A percentile compares a stretch with the other conserved stretches of the same genome.
Evolutionary conservation across 2,329 filamentous ascomycete genomes (phyloP).

Genomic region (Diplocarpon rosae): DNA sequence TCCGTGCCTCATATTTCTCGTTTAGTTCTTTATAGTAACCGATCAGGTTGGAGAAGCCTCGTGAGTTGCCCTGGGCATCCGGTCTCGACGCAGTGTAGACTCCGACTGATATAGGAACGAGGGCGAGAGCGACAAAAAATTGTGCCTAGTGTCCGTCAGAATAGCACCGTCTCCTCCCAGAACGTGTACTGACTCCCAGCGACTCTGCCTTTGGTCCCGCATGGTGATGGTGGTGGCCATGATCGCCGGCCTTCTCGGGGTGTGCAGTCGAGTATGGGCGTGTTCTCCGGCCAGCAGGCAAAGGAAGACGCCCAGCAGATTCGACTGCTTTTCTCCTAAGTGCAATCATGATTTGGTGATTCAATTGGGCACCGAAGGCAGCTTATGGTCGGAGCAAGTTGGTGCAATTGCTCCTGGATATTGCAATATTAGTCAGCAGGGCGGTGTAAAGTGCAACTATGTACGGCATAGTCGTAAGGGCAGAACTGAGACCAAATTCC

Average conservation of each 20-base stretch:
- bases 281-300: constrained; percentile 9
- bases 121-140: constrained; percentile 36
- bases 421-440: constrained; percentile 7
- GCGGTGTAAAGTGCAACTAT: background rate
- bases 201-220: constrained; percentile 34
- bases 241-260: constrained; percentile 16
- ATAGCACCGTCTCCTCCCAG: constrained; percentile 1
- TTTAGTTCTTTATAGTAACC: constrained; percentile 45
- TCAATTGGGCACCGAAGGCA: constrained; percentile 23
- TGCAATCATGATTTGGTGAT: constrained; percentile 25
- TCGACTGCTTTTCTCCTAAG: constrained; percentile 25
- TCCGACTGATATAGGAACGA: constrained; percentile 34
- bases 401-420: constrained; percentile 1
- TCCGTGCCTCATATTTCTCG: constrained; percentile 42
- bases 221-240: constrained; percentile 26
- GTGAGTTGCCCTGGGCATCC: constrained; percentile 28
- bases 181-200: constrained; percentile 36
- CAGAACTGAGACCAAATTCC: background rate
- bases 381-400: too few species aligned
- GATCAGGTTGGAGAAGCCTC: constrained; percentile 39
- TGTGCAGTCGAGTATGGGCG: constrained; percentile 18
- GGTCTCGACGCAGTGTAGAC: constrained; percentile 35
- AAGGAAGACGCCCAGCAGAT: constrained; percentile 19
- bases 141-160: constrained; percentile 29
- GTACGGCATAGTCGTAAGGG: background rate